Evolutionary conservation across 495 filamentous ascomycete species (phyloP), one percentile per base, ranked within the genome.

Genomic region (Collariella sp.): DNA sequence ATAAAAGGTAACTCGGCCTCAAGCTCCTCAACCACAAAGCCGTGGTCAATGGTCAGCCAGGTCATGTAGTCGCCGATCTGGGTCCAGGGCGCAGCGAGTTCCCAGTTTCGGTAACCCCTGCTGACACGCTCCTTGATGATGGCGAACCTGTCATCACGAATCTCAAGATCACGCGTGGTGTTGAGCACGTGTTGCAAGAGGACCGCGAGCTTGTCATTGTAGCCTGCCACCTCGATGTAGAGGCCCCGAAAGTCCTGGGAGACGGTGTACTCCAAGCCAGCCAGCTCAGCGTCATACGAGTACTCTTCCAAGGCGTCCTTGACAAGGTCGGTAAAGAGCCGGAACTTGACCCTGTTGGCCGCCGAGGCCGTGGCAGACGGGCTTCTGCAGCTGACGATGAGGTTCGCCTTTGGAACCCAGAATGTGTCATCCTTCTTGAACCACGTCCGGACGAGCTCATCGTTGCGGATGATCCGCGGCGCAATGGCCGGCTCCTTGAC

Each of bases 381-480:
- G 52, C 86, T 96, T 55, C 87, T 81, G 57, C 94, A 77, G 46
- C 81, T 86, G 38, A 95, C 78, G 60, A 88, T 79, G 15, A 96
- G 67, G 58, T 86, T 95, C 0, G 84, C 93, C 68, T 95, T 96
- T 2, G 93, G 93, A 4, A 99, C 93, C 93, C 93, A 99, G 72
- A 96, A 99, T 0, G 83, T 88, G 61, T 99, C 93, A 60, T 99
- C 93, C 70, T 97, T 97, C 78, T 99, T 99, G 71, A 81, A 96
- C 93, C 93, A 99, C n/a, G 87, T 82, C 29, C 93, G 83, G 2
- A 86, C 82, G 7, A 82, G 71, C 18, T 86, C 79, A 57, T 96
- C 93, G 62, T 94, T 88, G 57, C 91, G 85, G 54, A 99, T 86
- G 33, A 99, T 79, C 61, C 83, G 86, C 1, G 93, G 93, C 15